Evolutionary conservation across 495 filamentous ascomycete species (phyloP), one percentile per base, ranked within the genome.

Genomic region (Pyrenula aspistea): DNA sequence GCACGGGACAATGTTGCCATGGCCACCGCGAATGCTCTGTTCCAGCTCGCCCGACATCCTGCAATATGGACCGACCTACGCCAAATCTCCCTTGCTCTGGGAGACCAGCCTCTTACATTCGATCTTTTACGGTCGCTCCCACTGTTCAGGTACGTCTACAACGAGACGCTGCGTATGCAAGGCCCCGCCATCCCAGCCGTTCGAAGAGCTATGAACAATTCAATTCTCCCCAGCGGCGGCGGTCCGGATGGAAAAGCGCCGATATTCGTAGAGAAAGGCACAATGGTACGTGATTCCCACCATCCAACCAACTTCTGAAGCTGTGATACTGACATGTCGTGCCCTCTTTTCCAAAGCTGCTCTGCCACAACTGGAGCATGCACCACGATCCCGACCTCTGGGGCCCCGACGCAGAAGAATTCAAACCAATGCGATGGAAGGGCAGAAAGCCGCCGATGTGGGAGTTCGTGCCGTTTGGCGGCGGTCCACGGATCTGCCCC

Each of bases 51-150:
- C 22, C 77, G 79, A 1, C 77, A 84, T 59, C 88, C 89, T 0
- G 68, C 81, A 10, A 70, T 81, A 15, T 77, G 89, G 10, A 65
- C 71, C 48, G 86, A 82, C 63, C 75, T 96, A 51, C 83, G 89
- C 49, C 66, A 71, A 11, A 89, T 95, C 67, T 90, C 95, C 76
- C 65, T 89, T 81, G n/a, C 80, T 75, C 76, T 95, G 81, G 85
- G 89, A 80, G 73, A 83, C 83, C 55, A 83, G 75, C 53, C 95
- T 71, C 89, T 89, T 1, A 83, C 77, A 24, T 91, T 88, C 68
- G 66, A 73, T 2, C 80, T 89, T 61, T 72, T 91, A 48, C 89
- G 88, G 71, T 73, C 75, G 50, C 88, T 89, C 84, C 88, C 85
- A 64, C 88, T 85, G 67, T 77, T 88, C 48, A 79, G 67, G 36